Evolutionary conservation across 176 grass and related monocot species (phyloP), one percentile per base, ranked within the genome.

Genomic region (Phragmites australis): DNA sequence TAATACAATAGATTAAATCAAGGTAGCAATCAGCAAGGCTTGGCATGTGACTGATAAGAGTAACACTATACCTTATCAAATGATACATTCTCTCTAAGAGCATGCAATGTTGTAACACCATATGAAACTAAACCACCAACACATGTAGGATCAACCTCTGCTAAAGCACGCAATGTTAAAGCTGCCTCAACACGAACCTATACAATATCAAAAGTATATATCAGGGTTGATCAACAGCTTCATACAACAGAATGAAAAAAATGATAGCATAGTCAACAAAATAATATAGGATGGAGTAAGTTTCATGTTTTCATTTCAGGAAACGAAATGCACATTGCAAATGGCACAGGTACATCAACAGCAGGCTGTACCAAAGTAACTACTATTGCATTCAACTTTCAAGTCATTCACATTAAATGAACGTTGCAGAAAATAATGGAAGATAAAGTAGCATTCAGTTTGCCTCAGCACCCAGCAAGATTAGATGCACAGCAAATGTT

Each of bases 41-140:
- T 54, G 69, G 16, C 37, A 84, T 30, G 37, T n/a, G 72, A 75
- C 10, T 32, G 49, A 60, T 45, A 75, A 62, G 42, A 26, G 19
- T 48, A 69, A 68, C 39, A 77, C 14, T n/a, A 68, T 92, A 97
- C 94, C 94, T 94, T 98, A 81, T 98, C 92, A 87, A 94, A 93
- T 41, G 88, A 89, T 50, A 90, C 67, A 77, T 86, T 94, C 88
- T 94, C 95, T 82, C 90, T 85, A 68, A 98, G 55, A 72, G 95
- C 95, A 78, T 94, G 86, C 81, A 98, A 81, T 74, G 95, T 91
- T 74, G 95, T 94, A 61, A 93, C 76, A 70, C 95, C 95, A 81
- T 93, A 98, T 63, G 95, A 98, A 83, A 98, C 89, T 87, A 98
- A 93, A 81, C 95, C 92, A 69, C 95, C 95, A 66, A 98, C 95